Percentiles rank a stretch among this genome's conserved stretches.
Conservation (phyloP, 2,329 filamentous ascomycete genomes). For the Emmonsia crescens region DNA sequence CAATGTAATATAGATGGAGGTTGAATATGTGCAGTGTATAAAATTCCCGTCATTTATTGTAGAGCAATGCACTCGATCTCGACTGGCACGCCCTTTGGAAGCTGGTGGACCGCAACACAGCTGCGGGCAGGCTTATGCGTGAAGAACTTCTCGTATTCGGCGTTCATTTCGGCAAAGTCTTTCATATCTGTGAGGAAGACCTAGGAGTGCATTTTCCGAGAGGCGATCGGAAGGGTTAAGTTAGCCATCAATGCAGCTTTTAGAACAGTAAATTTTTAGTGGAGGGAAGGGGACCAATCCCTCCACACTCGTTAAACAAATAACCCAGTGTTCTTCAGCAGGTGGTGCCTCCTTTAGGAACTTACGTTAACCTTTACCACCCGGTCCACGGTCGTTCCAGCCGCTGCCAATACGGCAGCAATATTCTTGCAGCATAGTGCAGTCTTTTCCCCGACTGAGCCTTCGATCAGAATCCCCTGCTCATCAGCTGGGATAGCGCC, state of each 20-base stretch:
- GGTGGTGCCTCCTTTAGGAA: conserved; percentile 3
- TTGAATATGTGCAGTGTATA: background rate
- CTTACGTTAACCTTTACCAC: conserved; percentile 72
- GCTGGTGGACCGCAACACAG: conserved; percentile 52
- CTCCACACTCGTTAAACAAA: background rate
- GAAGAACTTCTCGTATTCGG: conserved; percentile 61
- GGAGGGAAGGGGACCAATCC: background rate
- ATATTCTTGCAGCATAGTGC: conserved; percentile 67
- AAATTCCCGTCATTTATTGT: conserved; percentile 22
- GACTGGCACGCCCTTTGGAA: conserved; percentile 53
- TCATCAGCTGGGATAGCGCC: conserved; percentile 66
- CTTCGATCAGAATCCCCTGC: conserved; percentile 49
- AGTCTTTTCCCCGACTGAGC: conserved; percentile 58
- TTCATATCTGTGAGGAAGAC: conserved; percentile 90
- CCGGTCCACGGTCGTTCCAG: conserved; percentile 64
- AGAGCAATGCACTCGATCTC: conserved; percentile 57
- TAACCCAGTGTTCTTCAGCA: background rate
- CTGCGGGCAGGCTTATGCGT: conserved; percentile 51
- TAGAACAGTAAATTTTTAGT: background rate
- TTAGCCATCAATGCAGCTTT: background rate
- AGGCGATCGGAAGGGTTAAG: background rate
- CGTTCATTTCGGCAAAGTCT: conserved; percentile 73
- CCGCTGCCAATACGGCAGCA: conserved; percentile 69
- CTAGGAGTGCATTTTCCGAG: conserved; percentile 14
- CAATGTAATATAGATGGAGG: background rate